phyloP scores from a whole-genome alignment of 108 stramenopile species.

The Cylindrotheca fusiformis region DNA sequence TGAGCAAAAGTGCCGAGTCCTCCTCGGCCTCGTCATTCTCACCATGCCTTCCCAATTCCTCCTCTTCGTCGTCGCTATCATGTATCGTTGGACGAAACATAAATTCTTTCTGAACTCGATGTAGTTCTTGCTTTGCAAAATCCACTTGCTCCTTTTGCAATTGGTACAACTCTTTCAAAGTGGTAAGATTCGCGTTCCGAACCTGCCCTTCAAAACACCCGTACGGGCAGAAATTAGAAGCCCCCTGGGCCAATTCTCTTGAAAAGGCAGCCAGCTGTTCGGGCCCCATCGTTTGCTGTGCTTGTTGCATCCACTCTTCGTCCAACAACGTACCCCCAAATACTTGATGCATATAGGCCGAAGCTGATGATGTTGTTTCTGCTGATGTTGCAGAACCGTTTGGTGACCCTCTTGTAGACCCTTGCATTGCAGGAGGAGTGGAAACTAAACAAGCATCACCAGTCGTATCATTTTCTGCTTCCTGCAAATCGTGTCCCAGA shows the following conservation, averaged over 20 bases:
- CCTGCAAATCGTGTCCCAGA: background rate
- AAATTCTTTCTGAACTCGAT: background rate
- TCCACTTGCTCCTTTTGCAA: background rate
- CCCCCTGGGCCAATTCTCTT: conserved; percentile 26
- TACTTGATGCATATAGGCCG: background rate
- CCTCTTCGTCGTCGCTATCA: background rate
- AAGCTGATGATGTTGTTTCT: background rate
- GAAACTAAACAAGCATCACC: too few species aligned
- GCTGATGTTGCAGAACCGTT: background rate
- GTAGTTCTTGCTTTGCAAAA: background rate
- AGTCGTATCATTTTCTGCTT: background rate
- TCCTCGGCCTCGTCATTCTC: too few species aligned
- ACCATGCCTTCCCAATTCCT: background rate
- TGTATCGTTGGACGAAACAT: background rate
- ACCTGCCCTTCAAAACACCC: conserved; percentile 66
- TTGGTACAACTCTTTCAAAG: conserved; percentile 51
- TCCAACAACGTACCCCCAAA: background rate
- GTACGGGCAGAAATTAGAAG: conserved; percentile 62
- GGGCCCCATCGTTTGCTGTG: background rate
- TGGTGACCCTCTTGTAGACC: too few species aligned
- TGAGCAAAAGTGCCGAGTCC: background rate
- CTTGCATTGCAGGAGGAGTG: too few species aligned
- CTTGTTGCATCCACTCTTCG: background rate
- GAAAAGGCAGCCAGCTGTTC: background rate
- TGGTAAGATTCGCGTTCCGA: conserved; percentile 43